Evolutionary conservation across 108 stramenopile species (phyloP), one percentile per base, ranked within the genome.

Genomic region (Stephanodiscus triporus): DNA sequence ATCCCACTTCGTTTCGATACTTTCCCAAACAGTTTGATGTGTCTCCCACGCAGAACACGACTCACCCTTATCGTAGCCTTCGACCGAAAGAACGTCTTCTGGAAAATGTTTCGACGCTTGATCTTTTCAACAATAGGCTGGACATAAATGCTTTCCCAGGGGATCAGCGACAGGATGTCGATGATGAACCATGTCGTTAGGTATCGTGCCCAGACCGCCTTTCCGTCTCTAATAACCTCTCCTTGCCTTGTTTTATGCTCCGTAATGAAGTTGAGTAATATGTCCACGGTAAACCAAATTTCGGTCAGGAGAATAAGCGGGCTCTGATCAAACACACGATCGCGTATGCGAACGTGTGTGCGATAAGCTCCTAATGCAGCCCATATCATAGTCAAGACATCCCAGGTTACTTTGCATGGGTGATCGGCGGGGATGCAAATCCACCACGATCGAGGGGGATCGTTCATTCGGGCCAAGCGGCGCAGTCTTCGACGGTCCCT

Each of bases 171-270:
- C 23, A 95, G 57, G 11, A 76, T 81, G 72, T 95, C 93, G 65
- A 95, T 77, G 32, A 87, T 80, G 72, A 95, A 95, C 93, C 93
- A 95, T 9, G 93, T 87, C 9, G 91, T 92, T 36, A 95, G 77
- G 73, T 95, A 95, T 32, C 89, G 72, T 13, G 91, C 93, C 86
- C 89, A 91, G 22, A 95, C 88, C n/a, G 83, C 77, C 36, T 80
- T 85, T 22, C 84, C 78, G 64, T 86, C 86, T 40, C 79, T 63
- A 34, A 90, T 79, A 6, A 91, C 77, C 36, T 83, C 66, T 16
- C 90, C 89, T 56, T 81, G 70, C 8, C 66, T 67, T 1, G 87
- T 89, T 57, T 85, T 89, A 47, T 89, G 88, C 70, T 95, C 87
- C 8, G 90, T 90, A 9, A 89, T 69, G 80, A 95, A 95, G 47